Percentiles rank a stretch among this genome's conserved stretches.
These are phyloP conservation scores for Apophysomyces variabilis DNA, from an alignment of 371 early-diverging fungal species.

Conservation along the genomic window DNA sequence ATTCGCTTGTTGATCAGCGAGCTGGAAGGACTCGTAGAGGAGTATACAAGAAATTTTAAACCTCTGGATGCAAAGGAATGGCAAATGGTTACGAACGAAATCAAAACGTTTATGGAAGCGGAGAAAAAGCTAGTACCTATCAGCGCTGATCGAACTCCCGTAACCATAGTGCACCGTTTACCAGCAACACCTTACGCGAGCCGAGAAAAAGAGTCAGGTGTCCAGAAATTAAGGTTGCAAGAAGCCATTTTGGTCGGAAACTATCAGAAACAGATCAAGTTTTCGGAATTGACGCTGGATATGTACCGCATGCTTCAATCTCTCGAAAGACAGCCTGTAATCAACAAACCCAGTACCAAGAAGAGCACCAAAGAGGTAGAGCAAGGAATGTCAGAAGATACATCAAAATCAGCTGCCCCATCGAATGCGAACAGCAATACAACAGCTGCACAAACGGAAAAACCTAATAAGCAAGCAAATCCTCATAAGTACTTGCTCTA, in stretches of 20 bases:
- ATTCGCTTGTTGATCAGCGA: slow-evolving; percentile 83
- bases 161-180: slow-evolving; percentile 68
- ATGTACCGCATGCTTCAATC: slow-evolving; percentile 95
- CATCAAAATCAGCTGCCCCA: slow-evolving; percentile 24
- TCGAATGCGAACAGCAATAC: slow-evolving; percentile 13
- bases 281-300: slow-evolving; percentile 93
- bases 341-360: slow-evolving; percentile 14
- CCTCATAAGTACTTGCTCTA: slow-evolving; percentile 95
- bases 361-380: slow-evolving; percentile 10
- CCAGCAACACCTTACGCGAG: slow-evolving; percentile 53
- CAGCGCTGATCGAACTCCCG: slow-evolving; percentile 59
- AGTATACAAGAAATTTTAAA: slow-evolving; percentile 83
- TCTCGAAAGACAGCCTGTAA: slow-evolving; percentile 58
- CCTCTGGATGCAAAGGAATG: slow-evolving; percentile 93
- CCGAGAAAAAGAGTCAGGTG: slow-evolving; percentile 55
- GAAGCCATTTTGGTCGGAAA: slow-evolving; percentile 95
- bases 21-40: slow-evolving; percentile 81
- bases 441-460: slow-evolving; percentile 16
- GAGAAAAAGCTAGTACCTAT: slow-evolving; percentile 85
- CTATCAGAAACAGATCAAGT: slow-evolving; percentile 90
- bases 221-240: slow-evolving; percentile 67
- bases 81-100: slow-evolving; percentile 91
- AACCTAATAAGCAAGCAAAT: slow-evolving; percentile 59
- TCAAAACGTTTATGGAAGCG: slow-evolving; percentile 88
- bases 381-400: slow-evolving; percentile 11